phyloP scores from a whole-genome alignment of 1,139 yeast genomes.

The Blastobotrys elegans region DNA sequence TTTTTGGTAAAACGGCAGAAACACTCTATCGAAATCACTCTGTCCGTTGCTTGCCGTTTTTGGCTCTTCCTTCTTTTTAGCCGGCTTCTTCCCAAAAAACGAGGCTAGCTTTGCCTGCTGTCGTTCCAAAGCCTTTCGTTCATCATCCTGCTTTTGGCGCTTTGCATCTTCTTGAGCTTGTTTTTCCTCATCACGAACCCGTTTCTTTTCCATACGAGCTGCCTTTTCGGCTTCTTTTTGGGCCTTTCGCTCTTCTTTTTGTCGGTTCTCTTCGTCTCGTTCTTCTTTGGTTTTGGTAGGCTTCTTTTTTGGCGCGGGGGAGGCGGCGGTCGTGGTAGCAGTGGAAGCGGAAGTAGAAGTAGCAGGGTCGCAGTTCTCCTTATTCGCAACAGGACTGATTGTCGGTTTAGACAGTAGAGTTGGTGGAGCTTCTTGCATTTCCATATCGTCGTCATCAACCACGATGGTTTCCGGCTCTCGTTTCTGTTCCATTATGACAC shows the following conservation, averaged over 20 bases:
- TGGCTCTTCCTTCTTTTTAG: not conserved
- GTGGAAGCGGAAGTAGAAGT: not conserved
- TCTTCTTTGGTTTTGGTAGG: not conserved
- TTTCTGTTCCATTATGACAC: not conserved
- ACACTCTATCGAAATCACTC: slow-evolving; percentile 11
- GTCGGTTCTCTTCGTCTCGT: slow-evolving; percentile 4
- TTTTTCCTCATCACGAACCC: slow-evolving; percentile 17
- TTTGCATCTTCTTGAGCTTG: slow-evolving; percentile 15
- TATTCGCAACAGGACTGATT: not conserved
- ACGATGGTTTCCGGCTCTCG: not conserved
- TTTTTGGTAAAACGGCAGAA: slow-evolving; percentile 13
- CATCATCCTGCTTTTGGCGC: slow-evolving; percentile 16
- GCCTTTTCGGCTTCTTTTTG: slow-evolving; percentile 12
- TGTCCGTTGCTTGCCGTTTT: slow-evolving; percentile 1
- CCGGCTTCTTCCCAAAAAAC: slow-evolving; percentile 9
- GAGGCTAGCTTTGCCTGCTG: slow-evolving; percentile 9
- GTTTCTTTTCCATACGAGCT: slow-evolving; percentile 7
- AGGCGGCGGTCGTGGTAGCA: not conserved
- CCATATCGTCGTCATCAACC: not conserved
- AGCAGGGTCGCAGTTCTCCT: not conserved
- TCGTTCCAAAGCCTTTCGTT: slow-evolving; percentile 14
- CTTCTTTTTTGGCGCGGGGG: not conserved
- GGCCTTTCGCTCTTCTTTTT: slow-evolving; percentile 3
- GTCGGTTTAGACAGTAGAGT: no score
- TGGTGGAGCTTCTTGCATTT: no score